Conservation (phyloP, 208 protist genomes). For the Crithidia fasciculata region DNA sequence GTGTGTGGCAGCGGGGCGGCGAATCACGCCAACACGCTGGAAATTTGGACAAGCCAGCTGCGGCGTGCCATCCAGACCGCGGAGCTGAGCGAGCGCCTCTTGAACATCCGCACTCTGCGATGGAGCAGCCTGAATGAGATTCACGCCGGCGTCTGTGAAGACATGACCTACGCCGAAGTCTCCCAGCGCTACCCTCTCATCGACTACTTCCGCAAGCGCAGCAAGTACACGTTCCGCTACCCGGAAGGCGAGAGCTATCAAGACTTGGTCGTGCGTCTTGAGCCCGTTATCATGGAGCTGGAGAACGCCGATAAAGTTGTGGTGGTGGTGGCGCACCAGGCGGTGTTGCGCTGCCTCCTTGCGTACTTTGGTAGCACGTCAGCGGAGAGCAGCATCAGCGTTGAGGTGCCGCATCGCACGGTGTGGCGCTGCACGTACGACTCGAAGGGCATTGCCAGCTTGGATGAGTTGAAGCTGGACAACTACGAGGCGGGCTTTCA, state of each 20-base stretch:
- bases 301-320: slow-evolving; percentile 86
- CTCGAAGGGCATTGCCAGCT: slow-evolving; percentile 76
- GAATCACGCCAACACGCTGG: slow-evolving; percentile 42
- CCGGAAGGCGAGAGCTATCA: slow-evolving; percentile 91
- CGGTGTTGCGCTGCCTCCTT: slow-evolving; percentile 83
- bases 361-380: slow-evolving; percentile 87
- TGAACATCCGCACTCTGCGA: slow-evolving; percentile 76
- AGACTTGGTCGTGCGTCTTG: slow-evolving; percentile 84
- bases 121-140: slow-evolving; percentile 92
- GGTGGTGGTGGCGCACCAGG: slow-evolving; percentile 87
- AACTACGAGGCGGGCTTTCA: slow-evolving; percentile 44
- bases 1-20: background rate
- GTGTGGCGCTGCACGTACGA: slow-evolving; percentile 90
- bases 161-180: slow-evolving; percentile 87
- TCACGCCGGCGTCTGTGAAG: slow-evolving; percentile 89
- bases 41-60: slow-evolving; percentile 90
- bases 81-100: slow-evolving; percentile 59
- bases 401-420: slow-evolving; percentile 82
- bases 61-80: slow-evolving; percentile 87
- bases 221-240: slow-evolving; percentile 92
- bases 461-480: slow-evolving; percentile 78
- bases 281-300: slow-evolving; percentile 92
- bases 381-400: slow-evolving; percentile 76
- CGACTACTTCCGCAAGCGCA: slow-evolving; percentile 71
- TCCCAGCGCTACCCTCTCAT: slow-evolving; percentile 75